Evolutionary conservation across 495 filamentous ascomycete genomes (phyloP), one percentile per base, ranked within the genome.

Genomic region (Talaromyces thailandensis): DNA sequence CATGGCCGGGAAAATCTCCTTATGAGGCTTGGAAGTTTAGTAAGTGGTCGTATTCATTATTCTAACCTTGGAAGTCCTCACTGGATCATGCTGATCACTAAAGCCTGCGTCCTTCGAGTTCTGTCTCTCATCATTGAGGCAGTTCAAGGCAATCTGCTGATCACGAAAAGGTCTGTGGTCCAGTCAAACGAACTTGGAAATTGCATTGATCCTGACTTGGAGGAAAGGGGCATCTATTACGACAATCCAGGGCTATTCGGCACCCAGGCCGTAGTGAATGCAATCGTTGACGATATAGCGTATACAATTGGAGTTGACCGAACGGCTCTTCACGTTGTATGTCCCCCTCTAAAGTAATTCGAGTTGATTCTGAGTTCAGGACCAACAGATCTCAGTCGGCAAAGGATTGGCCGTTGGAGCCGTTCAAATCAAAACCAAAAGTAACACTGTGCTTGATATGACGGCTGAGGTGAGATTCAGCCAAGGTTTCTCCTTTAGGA

Each of bases 161-260:
- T 91, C 50, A 92, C 90, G 0, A 95, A 93, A 74, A 86, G 92
- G 92, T 93, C 52, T 32, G 65, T 61, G 35, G 21, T 16, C 26
- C 26, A n/a, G 5, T 16, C 14, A 26, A 55, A 55, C 28, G 8
- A 28, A 28, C 35, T 40, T 14, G 26, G 24, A 63, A 26, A n/a
- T 61, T 31, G 48, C 50, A n/a, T 23, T 32, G 7, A 32, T 45
- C n/a, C 37, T 60, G 31, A 45, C 7, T 24, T 8, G 37, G 24
- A 7, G 28, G 3, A 12, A 59, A 96, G 94, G 67, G 92, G 94
- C 63, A 90, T 98, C 14, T 98, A 90, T 73, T 98, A 98, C 70
- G 87, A 88, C 61, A 84, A 96, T 66, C 86, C 89, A 0, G 81
- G 84, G 45, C 81, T 94, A 1, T 98, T 97, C 71, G 80, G 80